These are phyloP conservation scores for Haberlea rhodopensis DNA, from an alignment of 257 asterid species.

Conservation along the genomic window DNA sequence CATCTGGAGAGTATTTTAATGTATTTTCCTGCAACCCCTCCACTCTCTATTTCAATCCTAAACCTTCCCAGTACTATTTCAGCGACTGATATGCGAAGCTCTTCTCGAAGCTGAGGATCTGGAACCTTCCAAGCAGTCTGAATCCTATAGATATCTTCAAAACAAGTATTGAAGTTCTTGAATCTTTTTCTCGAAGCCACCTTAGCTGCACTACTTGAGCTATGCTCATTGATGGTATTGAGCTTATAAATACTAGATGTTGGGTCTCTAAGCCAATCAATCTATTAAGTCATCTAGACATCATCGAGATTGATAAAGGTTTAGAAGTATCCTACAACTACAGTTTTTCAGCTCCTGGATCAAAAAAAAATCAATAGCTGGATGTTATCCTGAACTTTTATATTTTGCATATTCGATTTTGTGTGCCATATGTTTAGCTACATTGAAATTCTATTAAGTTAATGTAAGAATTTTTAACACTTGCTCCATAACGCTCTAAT, in stretches of 20 bases:
- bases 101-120: constrained; percentile 90
- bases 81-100: constrained; percentile 80
- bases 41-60: constrained; percentile 65
- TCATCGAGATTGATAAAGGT: too few relatives aligned
- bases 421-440: too few relatives aligned
- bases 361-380: too few relatives aligned
- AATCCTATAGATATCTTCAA: constrained; percentile 76
- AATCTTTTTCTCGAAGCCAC: constrained; percentile 78
- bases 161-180: constrained; percentile 85
- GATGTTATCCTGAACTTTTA: too few relatives aligned
- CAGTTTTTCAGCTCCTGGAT: too few relatives aligned
- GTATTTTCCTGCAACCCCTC: constrained; percentile 71
- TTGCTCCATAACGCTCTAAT: constrained; percentile 90
- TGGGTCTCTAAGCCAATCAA: constrained; percentile 58
- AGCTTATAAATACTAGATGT: too few relatives aligned
- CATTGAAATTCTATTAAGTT: too few relatives aligned
- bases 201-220: constrained; percentile 75
- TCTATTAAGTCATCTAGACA: constrained; percentile 47
- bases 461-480: too few relatives aligned
- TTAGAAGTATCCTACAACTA: too few relatives aligned
- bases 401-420: too few relatives aligned
- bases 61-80: too few relatives aligned
- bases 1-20: constrained; percentile 77
- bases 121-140: constrained; percentile 97
- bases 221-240: too few relatives aligned